These are phyloP conservation scores for Codiaeum variegatum DNA, from an alignment of 441 rosid species.

Conservation along the genomic window DNA sequence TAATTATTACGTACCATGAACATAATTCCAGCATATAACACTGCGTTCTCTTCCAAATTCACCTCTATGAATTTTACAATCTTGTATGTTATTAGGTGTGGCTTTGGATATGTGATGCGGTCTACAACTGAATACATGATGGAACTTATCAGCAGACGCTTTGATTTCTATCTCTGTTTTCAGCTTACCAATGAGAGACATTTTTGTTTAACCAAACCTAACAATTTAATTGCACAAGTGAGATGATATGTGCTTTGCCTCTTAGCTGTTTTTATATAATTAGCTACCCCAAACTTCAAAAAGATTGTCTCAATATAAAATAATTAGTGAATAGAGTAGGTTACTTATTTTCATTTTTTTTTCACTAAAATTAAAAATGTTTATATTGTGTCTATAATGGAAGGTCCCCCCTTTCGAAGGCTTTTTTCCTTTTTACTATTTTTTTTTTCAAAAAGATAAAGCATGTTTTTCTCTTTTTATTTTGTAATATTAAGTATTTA, in stretches of 20 bases:
- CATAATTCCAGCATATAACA: conserved; percentile 32
- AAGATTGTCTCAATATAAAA: too few relatives aligned
- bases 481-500: too few relatives aligned
- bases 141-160: conserved; percentile 24
- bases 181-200: conserved; percentile 25
- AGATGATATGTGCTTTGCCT: background rate
- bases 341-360: too few relatives aligned
- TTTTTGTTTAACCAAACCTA: background rate
- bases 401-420: too few relatives aligned
- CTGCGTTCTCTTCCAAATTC: conserved; percentile 35
- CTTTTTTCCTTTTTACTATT: too few relatives aligned
- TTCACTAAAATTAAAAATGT: too few relatives aligned
- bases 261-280: too few relatives aligned
- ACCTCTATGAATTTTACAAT: conserved; percentile 32
- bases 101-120: conserved; percentile 35
- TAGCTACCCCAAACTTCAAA: too few relatives aligned
- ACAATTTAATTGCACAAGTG: background rate
- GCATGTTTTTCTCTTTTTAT: too few relatives aligned
- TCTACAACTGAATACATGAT: conserved; percentile 26
- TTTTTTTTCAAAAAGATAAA: too few relatives aligned
- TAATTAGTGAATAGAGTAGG: too few relatives aligned
- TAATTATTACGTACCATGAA: conserved; percentile 37
- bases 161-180: conserved; percentile 30
- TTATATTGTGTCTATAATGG: too few relatives aligned
- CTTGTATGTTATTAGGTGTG: conserved; percentile 22